Evolutionary conservation across 371 early-diverging fungal species (phyloP), one percentile per base, ranked within the genome.

Genomic region (Mortierella sp.): DNA sequence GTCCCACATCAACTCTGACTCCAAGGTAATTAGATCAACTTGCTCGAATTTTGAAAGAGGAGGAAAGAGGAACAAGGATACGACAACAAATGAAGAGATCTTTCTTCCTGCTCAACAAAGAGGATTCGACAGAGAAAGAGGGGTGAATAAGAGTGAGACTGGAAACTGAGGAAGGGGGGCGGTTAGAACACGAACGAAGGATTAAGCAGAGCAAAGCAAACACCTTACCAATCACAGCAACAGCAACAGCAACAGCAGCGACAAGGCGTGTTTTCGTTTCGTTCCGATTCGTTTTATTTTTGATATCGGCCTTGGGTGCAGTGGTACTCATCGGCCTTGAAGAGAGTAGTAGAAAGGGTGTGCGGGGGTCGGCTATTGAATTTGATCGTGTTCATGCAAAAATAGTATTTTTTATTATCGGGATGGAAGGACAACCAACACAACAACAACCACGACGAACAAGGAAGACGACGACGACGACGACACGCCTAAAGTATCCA

Each of bases 1-100:
- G 83, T 93, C 95, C 89, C 99, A 99, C 95, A 96, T 99, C 93
- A 97, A 97, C 96, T 96, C 97, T 75, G 88, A 93, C 89, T 94
- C 96, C 83, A 92, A 93, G 89, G 96, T 95, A 85, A 88, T 29
- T 58, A 12, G 12, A 4, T 4, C 16, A 16, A 6, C 32, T 32
- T 58, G 54, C 1, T 58, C n/a, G 48, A 70, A n/a, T 21, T 51
- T 51, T 18, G 51, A 21, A 18, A 51, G 51, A 6, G 16, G 49
- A 14, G 49, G 21, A 32, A 49, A 72, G 27, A 46, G 2, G n/a
- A 27, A 29, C 18, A 35, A 60, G 35, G 7, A 60, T 60, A 60
- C 32, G 7, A 6, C 35, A 29, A 16, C 16, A 32, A 32, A 29
- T 60, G 16, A 29, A 1, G 16, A 60, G 44, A 70, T 35, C 35